Percentiles rank a stretch among this genome's conserved stretches.
phyloP scores from a whole-genome alignment of 345 rosid species.

The Corymbia maculata region DNA sequence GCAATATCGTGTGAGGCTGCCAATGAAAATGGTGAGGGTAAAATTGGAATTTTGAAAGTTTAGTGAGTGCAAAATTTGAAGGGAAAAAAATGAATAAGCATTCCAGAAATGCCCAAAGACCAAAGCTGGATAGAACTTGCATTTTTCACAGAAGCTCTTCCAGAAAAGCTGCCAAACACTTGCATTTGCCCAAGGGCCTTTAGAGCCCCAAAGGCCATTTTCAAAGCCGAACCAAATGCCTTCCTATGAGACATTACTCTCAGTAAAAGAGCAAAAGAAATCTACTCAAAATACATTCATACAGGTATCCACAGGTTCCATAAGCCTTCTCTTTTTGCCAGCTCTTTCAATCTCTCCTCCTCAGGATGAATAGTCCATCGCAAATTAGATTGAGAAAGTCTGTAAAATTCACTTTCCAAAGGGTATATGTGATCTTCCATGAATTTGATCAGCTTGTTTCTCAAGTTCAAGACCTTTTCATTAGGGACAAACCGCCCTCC shows the following conservation, averaged over 20 bases:
- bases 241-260: neutral
- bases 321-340: conserved; percentile 85
- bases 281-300: conserved; percentile 11
- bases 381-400: conserved; percentile 59
- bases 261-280: neutral
- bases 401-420: conserved; percentile 64
- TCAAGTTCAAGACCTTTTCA: conserved; percentile 51
- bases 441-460: conserved; percentile 61
- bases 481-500: conserved; percentile 67
- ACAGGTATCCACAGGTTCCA: conserved; percentile 96
- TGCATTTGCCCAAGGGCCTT: neutral
- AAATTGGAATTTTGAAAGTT: neutral
- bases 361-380: conserved; percentile 92
- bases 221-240: neutral
- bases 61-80: neutral
- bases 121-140: neutral
- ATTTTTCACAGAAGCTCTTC: neutral
- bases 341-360: conserved; percentile 80
- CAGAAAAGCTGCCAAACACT: neutral
- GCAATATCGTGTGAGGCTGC: neutral
- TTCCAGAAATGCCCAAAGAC: neutral
- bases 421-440: conserved; percentile 91
- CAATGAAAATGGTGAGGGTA: neutral
- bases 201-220: neutral
- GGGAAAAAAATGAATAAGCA: neutral